phyloP scores from a whole-genome alignment of 345 rosid species.

The Kernera saxatilis region DNA sequence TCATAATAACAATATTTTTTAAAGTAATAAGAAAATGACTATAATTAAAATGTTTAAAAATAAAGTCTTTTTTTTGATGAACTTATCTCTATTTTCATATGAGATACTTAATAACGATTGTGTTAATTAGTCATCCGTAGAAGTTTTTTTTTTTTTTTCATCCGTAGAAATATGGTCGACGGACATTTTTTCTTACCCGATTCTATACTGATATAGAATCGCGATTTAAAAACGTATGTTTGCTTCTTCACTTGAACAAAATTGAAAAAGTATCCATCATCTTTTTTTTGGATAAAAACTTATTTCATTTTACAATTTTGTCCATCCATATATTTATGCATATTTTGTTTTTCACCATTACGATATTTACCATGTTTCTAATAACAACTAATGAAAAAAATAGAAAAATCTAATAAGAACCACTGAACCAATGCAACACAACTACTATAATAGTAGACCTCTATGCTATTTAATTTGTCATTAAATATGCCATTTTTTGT shows the following conservation, averaged over 20 bases:
- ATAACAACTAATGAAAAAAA: not conserved
- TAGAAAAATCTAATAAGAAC: not conserved
- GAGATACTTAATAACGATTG: not conserved
- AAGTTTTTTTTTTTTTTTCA: too few relatives aligned
- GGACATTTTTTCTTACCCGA: not conserved
- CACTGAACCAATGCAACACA: not conserved
- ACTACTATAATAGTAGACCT: not conserved
- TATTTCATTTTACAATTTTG: not conserved
- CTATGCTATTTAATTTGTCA: not conserved
- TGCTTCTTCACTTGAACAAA: not conserved
- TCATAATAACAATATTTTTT: too few relatives aligned
- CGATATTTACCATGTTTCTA: not conserved
- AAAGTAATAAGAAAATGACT: too few relatives aligned
- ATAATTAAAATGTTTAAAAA: too few relatives aligned
- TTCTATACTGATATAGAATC: not conserved
- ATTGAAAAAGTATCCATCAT: not conserved
- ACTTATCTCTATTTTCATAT: not conserved
- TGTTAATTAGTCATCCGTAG: not conserved
- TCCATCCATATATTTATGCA: not conserved
- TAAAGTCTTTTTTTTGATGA: too few relatives aligned
- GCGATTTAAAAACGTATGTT: not conserved
- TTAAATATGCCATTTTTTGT: not conserved
- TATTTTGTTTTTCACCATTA: not conserved
- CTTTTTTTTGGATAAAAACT: not conserved
- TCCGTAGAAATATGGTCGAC: not conserved